A percentile compares a stretch with the other conserved stretches of the same genome.
Evolutionary conservation across 768 basidiomycete genomes (phyloP).

Genomic region (Pleurotus djamor): DNA sequence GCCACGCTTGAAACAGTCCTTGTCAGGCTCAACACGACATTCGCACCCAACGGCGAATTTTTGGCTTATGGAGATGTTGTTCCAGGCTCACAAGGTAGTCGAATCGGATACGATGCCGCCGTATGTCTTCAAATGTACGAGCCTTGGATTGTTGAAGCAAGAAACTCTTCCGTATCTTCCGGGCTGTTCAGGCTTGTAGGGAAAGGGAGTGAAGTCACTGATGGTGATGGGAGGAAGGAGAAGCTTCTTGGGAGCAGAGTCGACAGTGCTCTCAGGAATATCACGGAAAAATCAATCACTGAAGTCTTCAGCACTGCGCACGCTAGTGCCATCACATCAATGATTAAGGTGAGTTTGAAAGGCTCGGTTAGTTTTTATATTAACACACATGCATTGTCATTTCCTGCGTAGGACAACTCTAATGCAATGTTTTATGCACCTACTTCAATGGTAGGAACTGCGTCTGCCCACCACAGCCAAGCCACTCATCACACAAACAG

Average conservation of each 20-base stretch:
- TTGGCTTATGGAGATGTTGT: constrained; percentile 12
- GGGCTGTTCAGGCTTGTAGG: constrained; percentile 25
- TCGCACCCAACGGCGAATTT: constrained; percentile 28
- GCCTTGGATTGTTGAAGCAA: not conserved
- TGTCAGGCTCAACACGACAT: constrained; percentile 31
- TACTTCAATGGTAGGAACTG: too few species aligned
- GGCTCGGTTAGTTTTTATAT: too few species aligned
- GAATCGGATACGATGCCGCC: not conserved
- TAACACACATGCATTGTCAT: too few species aligned
- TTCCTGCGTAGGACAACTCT: too few species aligned
- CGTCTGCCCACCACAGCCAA: too few species aligned
- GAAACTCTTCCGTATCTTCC: constrained; percentile 19
- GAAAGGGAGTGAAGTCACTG: constrained; percentile 22
- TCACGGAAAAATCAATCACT: not conserved
- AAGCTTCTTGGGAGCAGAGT: not conserved
- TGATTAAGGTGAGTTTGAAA: too few species aligned
- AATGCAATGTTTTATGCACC: too few species aligned
- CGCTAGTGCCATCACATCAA: not conserved
- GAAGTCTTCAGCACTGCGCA: not conserved
- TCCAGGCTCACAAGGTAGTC: not conserved
- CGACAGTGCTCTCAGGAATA: not conserved
- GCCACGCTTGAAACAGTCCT: constrained; percentile 30
- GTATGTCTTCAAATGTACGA: not conserved
- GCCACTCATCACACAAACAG: too few species aligned
- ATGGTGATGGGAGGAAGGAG: constrained; percentile 14